phyloP scores from a whole-genome alignment of 169 alveolate species.

The Blepharisma undulans region DNA sequence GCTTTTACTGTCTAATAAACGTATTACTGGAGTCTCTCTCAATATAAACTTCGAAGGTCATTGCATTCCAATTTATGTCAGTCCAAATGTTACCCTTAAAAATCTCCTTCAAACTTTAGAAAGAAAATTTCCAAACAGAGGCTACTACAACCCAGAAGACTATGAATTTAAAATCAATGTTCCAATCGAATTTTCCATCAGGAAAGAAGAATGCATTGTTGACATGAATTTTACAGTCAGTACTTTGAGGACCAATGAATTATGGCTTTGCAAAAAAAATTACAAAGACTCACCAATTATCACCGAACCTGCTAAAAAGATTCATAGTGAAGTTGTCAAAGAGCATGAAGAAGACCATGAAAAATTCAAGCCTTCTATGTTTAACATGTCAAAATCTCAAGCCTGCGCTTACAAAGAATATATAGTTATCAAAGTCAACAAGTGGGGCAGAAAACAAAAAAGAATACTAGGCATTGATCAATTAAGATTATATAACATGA shows the following conservation, averaged over 20 bases:
- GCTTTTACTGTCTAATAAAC: background rate
- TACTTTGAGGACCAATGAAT: slow-evolving; percentile 14
- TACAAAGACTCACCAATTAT: slow-evolving; percentile 25
- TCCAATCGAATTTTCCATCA: background rate
- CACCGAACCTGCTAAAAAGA: background rate
- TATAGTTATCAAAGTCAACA: slow-evolving; percentile 27
- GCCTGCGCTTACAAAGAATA: slow-evolving; percentile 40
- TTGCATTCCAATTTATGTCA: background rate
- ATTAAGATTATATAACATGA: slow-evolving; percentile 33
- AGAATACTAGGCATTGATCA: slow-evolving; percentile 37
- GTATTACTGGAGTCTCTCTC: background rate
- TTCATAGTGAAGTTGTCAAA: background rate
- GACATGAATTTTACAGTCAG: slow-evolving; percentile 22
- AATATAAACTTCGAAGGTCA: background rate
- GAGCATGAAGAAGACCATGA: background rate
- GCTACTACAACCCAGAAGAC: slow-evolving; percentile 31
- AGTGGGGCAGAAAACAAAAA: slow-evolving; percentile 32
- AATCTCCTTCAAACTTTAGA: background rate
- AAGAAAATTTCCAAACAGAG: background rate
- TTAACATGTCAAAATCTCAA: slow-evolving; percentile 29
- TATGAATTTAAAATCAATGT: slow-evolving; percentile 10
- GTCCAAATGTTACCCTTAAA: background rate
- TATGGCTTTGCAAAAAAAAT: slow-evolving; percentile 8
- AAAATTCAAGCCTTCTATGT: background rate
- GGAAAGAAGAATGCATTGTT: slow-evolving; percentile 31